A percentile compares a stretch with the other conserved stretches of the same genome.
Evolutionary conservation across 345 rosid genomes (phyloP).

Genomic region (Gossypium anomalum): DNA sequence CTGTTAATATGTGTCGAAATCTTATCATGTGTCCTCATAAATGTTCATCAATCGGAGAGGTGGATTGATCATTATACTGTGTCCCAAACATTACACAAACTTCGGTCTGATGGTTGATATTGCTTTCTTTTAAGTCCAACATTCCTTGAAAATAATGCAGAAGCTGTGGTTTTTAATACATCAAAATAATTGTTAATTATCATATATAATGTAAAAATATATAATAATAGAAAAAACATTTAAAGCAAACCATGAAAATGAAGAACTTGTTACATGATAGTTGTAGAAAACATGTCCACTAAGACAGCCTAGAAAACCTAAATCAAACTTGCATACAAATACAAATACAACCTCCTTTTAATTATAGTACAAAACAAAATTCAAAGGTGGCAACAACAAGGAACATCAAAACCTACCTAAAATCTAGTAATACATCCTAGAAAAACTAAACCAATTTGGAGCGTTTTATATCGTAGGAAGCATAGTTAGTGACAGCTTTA

Average conservation of each 20-base stretch:
- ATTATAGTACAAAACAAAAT: not conserved
- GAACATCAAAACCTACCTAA: too few species aligned
- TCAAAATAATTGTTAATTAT: too few species aligned
- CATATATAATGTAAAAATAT: too few species aligned
- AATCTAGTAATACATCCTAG: not conserved
- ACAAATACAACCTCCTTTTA: not conserved
- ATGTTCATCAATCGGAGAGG: not conserved
- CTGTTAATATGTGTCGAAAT: not conserved
- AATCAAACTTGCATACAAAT: not conserved
- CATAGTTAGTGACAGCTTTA: slow-evolving; percentile 54
- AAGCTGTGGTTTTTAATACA: too few species aligned
- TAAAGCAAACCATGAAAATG: not conserved
- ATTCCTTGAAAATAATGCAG: not conserved
- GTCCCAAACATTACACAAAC: not conserved
- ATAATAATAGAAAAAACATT: not conserved
- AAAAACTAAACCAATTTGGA: not conserved
- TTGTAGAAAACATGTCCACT: not conserved
- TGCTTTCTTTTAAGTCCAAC: not conserved
- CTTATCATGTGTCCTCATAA: not conserved
- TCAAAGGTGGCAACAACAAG: not conserved
- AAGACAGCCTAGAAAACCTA: not conserved
- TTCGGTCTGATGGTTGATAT: not conserved
- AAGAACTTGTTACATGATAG: not conserved
- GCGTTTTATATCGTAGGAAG: slow-evolving; percentile 11
- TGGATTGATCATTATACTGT: not conserved